A percentile compares a stretch with the other conserved stretches of the same genome.
Evolutionary conservation across 352 stramenopile genomes (phyloP).

Genomic region (Globisporangium emineosum): DNA sequence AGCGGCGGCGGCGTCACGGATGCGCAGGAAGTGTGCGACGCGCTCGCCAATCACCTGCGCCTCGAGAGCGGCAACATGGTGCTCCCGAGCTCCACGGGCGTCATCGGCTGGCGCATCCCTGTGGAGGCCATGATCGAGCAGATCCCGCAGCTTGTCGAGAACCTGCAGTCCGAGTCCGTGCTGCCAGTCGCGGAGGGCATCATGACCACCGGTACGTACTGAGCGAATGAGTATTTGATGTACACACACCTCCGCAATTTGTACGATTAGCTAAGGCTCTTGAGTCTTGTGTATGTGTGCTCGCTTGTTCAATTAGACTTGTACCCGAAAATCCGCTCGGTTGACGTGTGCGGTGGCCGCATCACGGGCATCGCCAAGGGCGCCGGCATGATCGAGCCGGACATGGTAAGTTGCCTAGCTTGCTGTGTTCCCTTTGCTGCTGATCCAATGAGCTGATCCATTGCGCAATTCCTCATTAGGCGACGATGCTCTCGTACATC

Average conservation of each 20-base stretch:
- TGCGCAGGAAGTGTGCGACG: slow-evolving; percentile 91
- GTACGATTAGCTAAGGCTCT: neutral
- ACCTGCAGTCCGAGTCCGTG: slow-evolving; percentile 92
- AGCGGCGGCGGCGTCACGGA: slow-evolving; percentile 91
- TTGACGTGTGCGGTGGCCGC: slow-evolving; percentile 78
- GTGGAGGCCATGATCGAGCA: slow-evolving; percentile 88
- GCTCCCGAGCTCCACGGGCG: slow-evolving; percentile 94
- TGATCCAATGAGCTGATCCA: slow-evolving; percentile 30
- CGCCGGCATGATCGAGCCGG: slow-evolving; percentile 98
- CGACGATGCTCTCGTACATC: slow-evolving; percentile 88
- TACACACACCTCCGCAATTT: neutral
- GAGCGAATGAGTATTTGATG: neutral
- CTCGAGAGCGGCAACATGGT: slow-evolving; percentile 85
- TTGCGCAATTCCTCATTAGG: slow-evolving; percentile 15
- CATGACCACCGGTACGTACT: slow-evolving; percentile 91
- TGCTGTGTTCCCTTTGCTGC: slow-evolving; percentile 28
- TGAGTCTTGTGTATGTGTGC: neutral
- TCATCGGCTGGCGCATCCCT: slow-evolving; percentile 98
- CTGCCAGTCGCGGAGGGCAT: slow-evolving; percentile 94
- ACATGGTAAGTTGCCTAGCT: slow-evolving; percentile 90
- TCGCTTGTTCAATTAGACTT: slow-evolving; percentile 36
- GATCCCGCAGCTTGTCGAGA: slow-evolving; percentile 74
- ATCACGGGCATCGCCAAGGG: slow-evolving; percentile 98
- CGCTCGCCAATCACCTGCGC: slow-evolving; percentile 86
- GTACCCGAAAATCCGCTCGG: slow-evolving; percentile 89